Evolutionary conservation across 805 yeast species (phyloP).

Genomic region (Teunomyces pallodes): DNA sequence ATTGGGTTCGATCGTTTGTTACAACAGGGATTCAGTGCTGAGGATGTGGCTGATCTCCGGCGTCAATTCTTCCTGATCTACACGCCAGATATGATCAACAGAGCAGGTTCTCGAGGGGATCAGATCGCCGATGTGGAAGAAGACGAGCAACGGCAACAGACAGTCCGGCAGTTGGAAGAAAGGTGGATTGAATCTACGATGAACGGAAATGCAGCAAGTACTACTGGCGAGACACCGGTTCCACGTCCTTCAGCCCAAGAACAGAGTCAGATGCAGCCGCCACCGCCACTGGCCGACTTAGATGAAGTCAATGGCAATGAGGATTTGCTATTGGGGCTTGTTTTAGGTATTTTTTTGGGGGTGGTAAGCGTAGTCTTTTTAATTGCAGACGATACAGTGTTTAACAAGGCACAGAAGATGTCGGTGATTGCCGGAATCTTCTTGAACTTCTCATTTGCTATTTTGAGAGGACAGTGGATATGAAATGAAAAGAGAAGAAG

Average conservation of each 20-base stretch:
- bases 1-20: slow-evolving; percentile 83
- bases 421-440: slow-evolving; percentile 70
- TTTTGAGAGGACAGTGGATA: slow-evolving; percentile 49
- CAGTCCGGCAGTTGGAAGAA: slow-evolving; percentile 70
- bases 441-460: slow-evolving; percentile 66
- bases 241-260: slow-evolving; percentile 5
- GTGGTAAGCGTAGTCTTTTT: slow-evolving; percentile 60
- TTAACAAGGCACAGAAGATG: slow-evolving; percentile 62
- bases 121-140: slow-evolving; percentile 38
- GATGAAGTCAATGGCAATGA: slow-evolving; percentile 45
- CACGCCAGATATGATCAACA: slow-evolving; percentile 36
- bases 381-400: slow-evolving; percentile 56
- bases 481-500: slow-evolving; percentile 5
- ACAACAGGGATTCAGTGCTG: slow-evolving; percentile 78
- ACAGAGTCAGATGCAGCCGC: slow-evolving; percentile 13
- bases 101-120: slow-evolving; percentile 12
- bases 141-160: slow-evolving; percentile 37
- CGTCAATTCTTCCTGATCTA: slow-evolving; percentile 72
- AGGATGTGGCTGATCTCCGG: slow-evolving; percentile 70
- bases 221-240: slow-evolving; percentile 4
- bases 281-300: slow-evolving; percentile 19
- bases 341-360: slow-evolving; percentile 76
- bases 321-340: slow-evolving; percentile 66
- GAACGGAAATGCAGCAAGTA: slow-evolving; percentile 43
- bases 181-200: slow-evolving; percentile 84